Base-by-base conservation (phyloP, 2,329 filamentous ascomycete genomes). In the Fusarium mexicanum region DNA sequence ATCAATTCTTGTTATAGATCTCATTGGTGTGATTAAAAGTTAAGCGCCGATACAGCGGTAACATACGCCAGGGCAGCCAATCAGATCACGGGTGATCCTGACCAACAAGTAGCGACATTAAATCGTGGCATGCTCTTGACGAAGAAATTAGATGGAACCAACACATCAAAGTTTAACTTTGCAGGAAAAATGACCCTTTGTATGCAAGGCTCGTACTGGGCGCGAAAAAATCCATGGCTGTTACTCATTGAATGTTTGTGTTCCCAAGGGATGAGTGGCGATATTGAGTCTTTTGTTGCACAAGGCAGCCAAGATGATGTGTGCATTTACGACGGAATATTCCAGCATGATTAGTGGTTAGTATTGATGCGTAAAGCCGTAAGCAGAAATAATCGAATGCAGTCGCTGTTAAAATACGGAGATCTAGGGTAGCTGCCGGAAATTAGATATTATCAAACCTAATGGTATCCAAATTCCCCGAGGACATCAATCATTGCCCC, bases 11-110 rank as follows among this genome's bases (percentile, higher is more conserved):
- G 58, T 43, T 31, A 16, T 37, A 40, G 6, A 22, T 26, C 29
- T 43, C 13, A 72, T 72, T 72, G 67, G 71, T 53, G 41, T 16
- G 61, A 43, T 24, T 38, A 20, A 58, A 65, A 75, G 68, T 35
- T 72, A 75, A 73, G 72, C 72, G 72, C 72, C 72, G 33, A 47
- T 61, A 22, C 57, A 64, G 72, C 72, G 68, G 72, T 41, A 74
- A 75, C 51, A 50, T 8, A 72, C 51, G 64, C 48, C 40, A 62
- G 43, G 43, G 41, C 44, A 58, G n/a, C 72, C 61, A 75, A 74
- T 73, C 68, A 72, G 16, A 1, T n/a, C 26, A 6, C 22, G 6
- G 17, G 33, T 29, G 33, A 59, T 55, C 26, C 31, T 48, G n/a
- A 74, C 51, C 38, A 62, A 46, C 41, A 64, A 50, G 37, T 69